Evolutionary conservation across 1,284 basidiomycete species (phyloP).

Genomic region (Tylopilus sp.): DNA sequence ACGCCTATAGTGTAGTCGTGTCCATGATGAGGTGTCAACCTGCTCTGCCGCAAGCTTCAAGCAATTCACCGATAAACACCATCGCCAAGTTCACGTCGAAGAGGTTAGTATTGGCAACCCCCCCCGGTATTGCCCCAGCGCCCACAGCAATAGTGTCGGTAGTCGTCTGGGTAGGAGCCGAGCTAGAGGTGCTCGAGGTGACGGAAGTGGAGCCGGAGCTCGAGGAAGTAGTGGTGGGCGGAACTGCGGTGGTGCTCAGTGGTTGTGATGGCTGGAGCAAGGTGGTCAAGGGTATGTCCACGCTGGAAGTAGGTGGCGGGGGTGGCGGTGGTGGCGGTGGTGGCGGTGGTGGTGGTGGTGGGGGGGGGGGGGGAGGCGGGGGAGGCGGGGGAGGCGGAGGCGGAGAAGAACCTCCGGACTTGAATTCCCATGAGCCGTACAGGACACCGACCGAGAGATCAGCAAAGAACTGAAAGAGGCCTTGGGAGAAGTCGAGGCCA

Average conservation of each 20-base stretch:
- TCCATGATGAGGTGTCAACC: constrained; percentile 17
- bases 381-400: constrained; percentile 16
- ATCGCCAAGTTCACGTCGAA: constrained; percentile 16
- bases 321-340: constrained; percentile 13
- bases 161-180: constrained; percentile 19
- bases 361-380: constrained; percentile 15
- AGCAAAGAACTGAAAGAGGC: constrained; percentile 51
- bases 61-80: constrained; percentile 22
- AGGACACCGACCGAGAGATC: constrained; percentile 39
- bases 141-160: constrained; percentile 7
- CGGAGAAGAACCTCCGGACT: constrained; percentile 29
- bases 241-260: constrained; percentile 25
- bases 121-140: constrained; percentile 8
- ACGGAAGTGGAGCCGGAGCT: constrained; percentile 16
- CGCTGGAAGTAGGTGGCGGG: constrained; percentile 10
- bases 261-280: constrained; percentile 18
- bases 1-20: constrained; percentile 9
- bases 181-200: constrained; percentile 11
- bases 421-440: constrained; percentile 40
- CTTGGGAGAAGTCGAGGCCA: constrained; percentile 32
- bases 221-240: constrained; percentile 14
- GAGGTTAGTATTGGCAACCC: constrained; percentile 7
- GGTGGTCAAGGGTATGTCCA: constrained; percentile 9
- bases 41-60: constrained; percentile 14
- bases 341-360: constrained; percentile 5